These are phyloP conservation scores for Naematelia encephala DNA, from an alignment of 768 basidiomycete species.

Conservation along the genomic window DNA sequence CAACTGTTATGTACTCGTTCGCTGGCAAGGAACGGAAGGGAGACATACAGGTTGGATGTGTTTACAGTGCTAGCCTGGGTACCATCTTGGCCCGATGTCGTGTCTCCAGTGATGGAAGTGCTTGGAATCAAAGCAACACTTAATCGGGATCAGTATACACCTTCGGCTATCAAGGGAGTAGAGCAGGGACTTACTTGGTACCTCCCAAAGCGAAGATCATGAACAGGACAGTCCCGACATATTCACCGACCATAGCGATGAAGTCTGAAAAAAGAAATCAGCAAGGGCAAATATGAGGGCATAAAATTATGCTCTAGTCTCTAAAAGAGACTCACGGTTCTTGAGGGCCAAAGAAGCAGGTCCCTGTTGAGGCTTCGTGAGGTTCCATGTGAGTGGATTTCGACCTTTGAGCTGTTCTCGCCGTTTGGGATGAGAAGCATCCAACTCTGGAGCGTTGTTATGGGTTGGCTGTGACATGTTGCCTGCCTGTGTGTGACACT, in stretches of 20 bases:
- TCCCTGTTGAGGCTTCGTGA: conserved; percentile 26
- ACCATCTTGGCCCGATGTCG: conserved; percentile 41
- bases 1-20: background rate
- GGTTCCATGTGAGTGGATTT: conserved; percentile 35
- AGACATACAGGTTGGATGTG: conserved; percentile 36
- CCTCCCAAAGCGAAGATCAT: conserved; percentile 50
- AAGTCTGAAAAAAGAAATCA: conserved; percentile 26
- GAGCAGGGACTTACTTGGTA: conserved; percentile 38
- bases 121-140: conserved; percentile 48
- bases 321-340: conserved; percentile 38
- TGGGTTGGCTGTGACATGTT: too few relatives aligned
- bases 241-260: conserved; percentile 50
- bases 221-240: conserved; percentile 48
- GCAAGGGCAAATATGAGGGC: background rate
- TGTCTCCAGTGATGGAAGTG: conserved; percentile 41
- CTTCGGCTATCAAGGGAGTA: background rate
- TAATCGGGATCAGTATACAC: background rate
- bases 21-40: background rate
- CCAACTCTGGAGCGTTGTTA: too few relatives aligned
- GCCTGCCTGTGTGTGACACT: too few relatives aligned
- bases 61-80: conserved; percentile 40
- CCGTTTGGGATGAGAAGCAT: background rate
- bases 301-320: background rate
- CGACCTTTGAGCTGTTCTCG: conserved; percentile 15
- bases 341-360: conserved; percentile 40